These are phyloP conservation scores for Leccinum griseonigrum DNA, from an alignment of 1,284 basidiomycete species.

Conservation along the genomic window DNA sequence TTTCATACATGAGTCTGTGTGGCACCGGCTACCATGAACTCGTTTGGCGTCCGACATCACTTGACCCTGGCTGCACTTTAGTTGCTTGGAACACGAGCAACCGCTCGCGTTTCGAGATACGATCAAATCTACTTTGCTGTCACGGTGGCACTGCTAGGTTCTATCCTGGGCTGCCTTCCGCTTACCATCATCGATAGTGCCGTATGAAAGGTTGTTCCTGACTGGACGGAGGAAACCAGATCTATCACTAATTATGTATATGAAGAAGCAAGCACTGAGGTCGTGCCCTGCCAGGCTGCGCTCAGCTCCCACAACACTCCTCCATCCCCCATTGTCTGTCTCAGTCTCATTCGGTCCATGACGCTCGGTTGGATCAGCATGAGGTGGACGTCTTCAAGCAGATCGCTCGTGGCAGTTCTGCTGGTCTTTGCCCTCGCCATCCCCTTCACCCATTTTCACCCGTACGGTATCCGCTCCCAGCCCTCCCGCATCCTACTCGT, in stretches of 20 bases:
- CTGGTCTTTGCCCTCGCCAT: not conserved
- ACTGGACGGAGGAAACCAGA: not conserved
- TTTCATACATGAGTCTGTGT: not conserved
- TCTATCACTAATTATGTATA: not conserved
- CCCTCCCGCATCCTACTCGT: not conserved
- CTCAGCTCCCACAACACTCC: not conserved
- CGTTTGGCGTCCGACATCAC: not conserved
- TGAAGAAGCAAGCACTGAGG: not conserved
- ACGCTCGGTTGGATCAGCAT: not conserved
- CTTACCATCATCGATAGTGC: not conserved
- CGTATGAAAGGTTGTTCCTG: not conserved
- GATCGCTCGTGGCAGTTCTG: slow-evolving; percentile 4
- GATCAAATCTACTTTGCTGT: not conserved
- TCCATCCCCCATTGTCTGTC: not conserved
- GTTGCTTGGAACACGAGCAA: not conserved
- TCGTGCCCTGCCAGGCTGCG: not conserved
- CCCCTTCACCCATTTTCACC: not conserved
- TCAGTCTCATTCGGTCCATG: not conserved
- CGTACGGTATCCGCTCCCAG: not conserved
- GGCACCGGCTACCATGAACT: not conserved
- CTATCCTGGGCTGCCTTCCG: not conserved
- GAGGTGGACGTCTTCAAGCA: slow-evolving; percentile 2
- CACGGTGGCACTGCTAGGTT: not conserved
- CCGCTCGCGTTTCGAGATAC: not conserved
- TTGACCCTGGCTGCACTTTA: not conserved